phyloP scores from a whole-genome alignment of 805 yeast genomes.

The Yueomyces sp. region DNA sequence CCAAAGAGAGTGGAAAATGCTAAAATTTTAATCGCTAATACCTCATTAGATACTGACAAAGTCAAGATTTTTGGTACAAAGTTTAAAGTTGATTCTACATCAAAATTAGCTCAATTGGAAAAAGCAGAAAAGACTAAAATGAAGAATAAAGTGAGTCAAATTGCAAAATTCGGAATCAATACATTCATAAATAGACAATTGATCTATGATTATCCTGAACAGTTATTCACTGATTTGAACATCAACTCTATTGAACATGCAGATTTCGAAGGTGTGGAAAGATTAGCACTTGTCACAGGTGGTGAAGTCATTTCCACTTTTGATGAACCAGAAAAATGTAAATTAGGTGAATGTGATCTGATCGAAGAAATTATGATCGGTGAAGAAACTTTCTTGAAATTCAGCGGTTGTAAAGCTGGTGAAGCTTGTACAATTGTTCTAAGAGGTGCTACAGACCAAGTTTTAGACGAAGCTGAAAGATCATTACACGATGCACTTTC shows the following conservation, averaged over 20 bases:
- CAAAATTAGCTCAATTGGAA: slow-evolving; percentile 87
- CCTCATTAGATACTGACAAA: slow-evolving; percentile 93
- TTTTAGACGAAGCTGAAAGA: slow-evolving; percentile 92
- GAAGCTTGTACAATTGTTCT: slow-evolving; percentile 92
- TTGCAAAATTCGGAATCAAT: slow-evolving; percentile 74
- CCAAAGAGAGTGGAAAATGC: slow-evolving; percentile 78
- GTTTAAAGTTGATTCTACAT: slow-evolving; percentile 89
- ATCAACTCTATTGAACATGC: slow-evolving; percentile 95
- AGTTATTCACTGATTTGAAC: slow-evolving; percentile 72
- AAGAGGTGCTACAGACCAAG: slow-evolving; percentile 96
- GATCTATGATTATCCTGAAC: slow-evolving; percentile 97
- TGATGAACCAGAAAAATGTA: slow-evolving; percentile 79
- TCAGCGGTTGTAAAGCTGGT: slow-evolving; percentile 91
- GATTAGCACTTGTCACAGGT: slow-evolving; percentile 91
- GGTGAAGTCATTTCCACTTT: slow-evolving; percentile 97
- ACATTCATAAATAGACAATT: slow-evolving; percentile 92
- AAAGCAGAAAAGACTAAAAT: slow-evolving; percentile 89
- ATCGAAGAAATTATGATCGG: slow-evolving; percentile 92
- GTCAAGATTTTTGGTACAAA: slow-evolving; percentile 97
- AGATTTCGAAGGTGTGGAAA: slow-evolving; percentile 94
- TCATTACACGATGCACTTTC: slow-evolving; percentile 94
- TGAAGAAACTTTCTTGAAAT: slow-evolving; percentile 79
- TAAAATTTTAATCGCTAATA: slow-evolving; percentile 82
- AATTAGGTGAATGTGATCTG: slow-evolving; percentile 73
- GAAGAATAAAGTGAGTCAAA: slow-evolving; percentile 80